Conservation (phyloP, 768 basidiomycete genomes). For the Psilocybe sp. region DNA sequence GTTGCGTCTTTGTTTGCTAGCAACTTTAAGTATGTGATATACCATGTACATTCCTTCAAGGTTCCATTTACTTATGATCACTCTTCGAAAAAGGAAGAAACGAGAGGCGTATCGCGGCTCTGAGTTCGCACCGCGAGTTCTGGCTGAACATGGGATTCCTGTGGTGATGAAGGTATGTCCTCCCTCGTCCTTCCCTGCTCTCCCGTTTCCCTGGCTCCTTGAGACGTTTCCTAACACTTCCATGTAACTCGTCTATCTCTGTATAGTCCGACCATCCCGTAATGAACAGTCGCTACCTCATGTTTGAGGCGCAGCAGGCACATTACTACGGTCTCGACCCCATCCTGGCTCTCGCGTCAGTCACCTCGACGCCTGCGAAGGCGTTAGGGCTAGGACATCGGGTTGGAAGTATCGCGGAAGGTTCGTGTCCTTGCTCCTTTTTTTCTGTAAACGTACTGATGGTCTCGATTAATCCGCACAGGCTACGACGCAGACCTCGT, state of each 20-base stretch:
- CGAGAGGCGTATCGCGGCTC: too few species aligned
- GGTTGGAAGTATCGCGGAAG: constrained; percentile 57
- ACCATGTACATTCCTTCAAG: too few species aligned
- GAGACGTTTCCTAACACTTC: neutral
- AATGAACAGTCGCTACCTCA: constrained; percentile 59
- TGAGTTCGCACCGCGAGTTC: constrained; percentile 63
- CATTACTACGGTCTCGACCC: constrained; percentile 63
- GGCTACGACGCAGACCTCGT: constrained; percentile 75
- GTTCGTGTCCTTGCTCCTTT: constrained; percentile 21
- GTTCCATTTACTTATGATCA: too few species aligned
- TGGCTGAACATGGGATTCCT: constrained; percentile 61
- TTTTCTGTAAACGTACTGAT: neutral
- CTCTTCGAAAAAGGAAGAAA: constrained; percentile 30
- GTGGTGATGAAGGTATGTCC: constrained; percentile 73
- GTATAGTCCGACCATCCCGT: constrained; percentile 53
- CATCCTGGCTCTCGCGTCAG: constrained; percentile 56
- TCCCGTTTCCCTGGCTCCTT: neutral
- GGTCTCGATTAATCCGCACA: constrained; percentile 12
- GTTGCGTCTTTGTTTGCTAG: too few species aligned
- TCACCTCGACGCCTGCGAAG: constrained; percentile 63
- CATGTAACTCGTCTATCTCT: neutral
- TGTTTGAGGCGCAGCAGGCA: constrained; percentile 71
- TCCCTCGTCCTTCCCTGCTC: neutral
- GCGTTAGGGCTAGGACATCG: constrained; percentile 68
- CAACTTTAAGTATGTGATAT: too few species aligned